phyloP scores from a whole-genome alignment of 1,284 basidiomycete genomes.

The Xerocomus cyaneibrunnescens region DNA sequence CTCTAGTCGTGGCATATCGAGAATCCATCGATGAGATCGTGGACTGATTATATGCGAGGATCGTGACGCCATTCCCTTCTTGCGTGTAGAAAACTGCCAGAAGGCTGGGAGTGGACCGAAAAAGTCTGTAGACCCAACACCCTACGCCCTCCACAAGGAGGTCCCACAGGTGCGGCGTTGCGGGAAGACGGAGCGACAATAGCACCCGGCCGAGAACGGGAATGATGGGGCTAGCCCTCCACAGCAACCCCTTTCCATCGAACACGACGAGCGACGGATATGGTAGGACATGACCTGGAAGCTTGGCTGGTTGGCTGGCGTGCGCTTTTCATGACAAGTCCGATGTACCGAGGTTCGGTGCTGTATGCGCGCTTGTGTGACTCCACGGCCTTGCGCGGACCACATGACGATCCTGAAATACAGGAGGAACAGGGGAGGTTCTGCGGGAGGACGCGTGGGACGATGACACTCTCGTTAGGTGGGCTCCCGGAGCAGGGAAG shows the following conservation, averaged over 20 bases:
- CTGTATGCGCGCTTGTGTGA: not conserved
- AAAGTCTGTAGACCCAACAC: not conserved
- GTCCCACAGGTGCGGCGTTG: conserved; percentile 1
- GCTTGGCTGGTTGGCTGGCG: conserved; percentile 1
- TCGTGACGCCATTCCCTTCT: conserved; percentile 11
- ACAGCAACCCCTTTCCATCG: conserved; percentile 27
- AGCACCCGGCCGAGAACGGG: conserved; percentile 10
- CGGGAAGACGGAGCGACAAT: not conserved
- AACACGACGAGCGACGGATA: conserved; percentile 15
- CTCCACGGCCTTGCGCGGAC: conserved; percentile 8
- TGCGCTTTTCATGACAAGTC: not conserved
- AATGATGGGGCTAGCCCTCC: conserved; percentile 14
- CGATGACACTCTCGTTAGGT: conserved; percentile 6
- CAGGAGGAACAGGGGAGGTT: conserved; percentile 4
- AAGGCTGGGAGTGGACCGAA: conserved; percentile 3
- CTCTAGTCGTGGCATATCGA: not conserved
- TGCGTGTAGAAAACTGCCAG: conserved; percentile 5
- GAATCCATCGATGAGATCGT: conserved; percentile 21
- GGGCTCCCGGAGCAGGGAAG: conserved; percentile 17
- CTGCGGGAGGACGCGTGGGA: conserved; percentile 10
- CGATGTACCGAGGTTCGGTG: conserved; percentile 7
- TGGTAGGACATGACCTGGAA: conserved; percentile 7
- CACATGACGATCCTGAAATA: conserved; percentile 6
- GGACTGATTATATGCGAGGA: conserved; percentile 14
- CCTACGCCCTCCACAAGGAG: conserved; percentile 20